Percentiles rank a stretch among this genome's conserved stretches.
phyloP scores from a whole-genome alignment of 495 filamentous ascomycete genomes.

The Neurospora cerealis region DNA sequence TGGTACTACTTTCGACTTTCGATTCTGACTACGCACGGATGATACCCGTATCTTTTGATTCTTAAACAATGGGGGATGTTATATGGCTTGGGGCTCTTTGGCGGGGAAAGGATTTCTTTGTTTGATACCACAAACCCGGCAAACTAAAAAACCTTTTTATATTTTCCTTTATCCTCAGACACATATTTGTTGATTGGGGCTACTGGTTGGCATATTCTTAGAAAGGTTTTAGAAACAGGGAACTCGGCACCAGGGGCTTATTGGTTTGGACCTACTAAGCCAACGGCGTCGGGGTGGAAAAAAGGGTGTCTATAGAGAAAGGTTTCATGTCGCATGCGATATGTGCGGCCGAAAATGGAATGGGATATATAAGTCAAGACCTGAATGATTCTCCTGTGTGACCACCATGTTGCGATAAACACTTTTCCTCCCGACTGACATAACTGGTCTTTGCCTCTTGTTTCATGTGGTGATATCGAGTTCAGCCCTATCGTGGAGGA shows the following conservation, averaged over 20 bases:
- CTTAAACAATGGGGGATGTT: not conserved
- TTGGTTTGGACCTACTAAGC: not conserved
- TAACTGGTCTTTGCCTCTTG: not conserved
- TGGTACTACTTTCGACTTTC: not conserved
- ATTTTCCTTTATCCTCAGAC: not conserved
- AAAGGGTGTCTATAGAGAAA: slow-evolving; percentile 4
- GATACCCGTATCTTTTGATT: slow-evolving; percentile 6
- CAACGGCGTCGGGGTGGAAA: not conserved
- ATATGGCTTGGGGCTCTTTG: slow-evolving; percentile 15
- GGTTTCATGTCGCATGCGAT: slow-evolving; percentile 3
- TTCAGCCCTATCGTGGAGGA: not conserved
- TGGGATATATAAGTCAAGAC: not conserved
- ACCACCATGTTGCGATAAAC: not conserved
- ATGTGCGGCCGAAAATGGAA: not conserved
- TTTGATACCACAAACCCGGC: slow-evolving; percentile 11
- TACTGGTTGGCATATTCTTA: slow-evolving; percentile 18
- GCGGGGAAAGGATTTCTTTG: not conserved
- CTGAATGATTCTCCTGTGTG: not conserved
- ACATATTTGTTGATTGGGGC: slow-evolving; percentile 4
- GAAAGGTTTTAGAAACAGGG: slow-evolving; percentile 4
- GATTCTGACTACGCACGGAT: not conserved
- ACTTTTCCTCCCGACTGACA: not conserved
- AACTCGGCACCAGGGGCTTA: slow-evolving; percentile 4
- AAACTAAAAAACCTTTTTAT: not conserved
- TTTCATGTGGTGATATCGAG: not conserved